Evolutionary conservation across 768 basidiomycete genomes (phyloP).

Genomic region (Clavaria fumosa): DNA sequence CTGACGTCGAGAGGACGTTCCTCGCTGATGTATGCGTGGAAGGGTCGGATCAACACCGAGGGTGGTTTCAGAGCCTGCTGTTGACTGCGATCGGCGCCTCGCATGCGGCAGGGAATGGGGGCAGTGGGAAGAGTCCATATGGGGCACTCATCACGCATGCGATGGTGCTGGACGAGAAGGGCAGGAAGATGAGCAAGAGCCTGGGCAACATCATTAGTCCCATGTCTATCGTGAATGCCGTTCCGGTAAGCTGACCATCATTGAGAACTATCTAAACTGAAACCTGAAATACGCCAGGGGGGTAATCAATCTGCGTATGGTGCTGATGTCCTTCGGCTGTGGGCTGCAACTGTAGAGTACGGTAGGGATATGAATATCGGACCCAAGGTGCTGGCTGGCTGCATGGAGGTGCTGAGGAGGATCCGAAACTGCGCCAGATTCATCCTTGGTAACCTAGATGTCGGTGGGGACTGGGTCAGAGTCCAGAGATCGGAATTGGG

Average conservation of each 20-base stretch:
- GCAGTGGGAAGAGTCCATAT: constrained; percentile 40
- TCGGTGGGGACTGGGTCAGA: constrained; percentile 17
- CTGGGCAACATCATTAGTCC: constrained; percentile 86
- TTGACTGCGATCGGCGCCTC: constrained; percentile 54
- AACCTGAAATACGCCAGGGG: constrained; percentile 30
- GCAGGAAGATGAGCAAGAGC: constrained; percentile 97
- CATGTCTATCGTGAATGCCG: constrained; percentile 63
- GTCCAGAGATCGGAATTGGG: constrained; percentile 36
- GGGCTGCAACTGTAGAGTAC: constrained; percentile 87
- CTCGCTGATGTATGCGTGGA: constrained; percentile 83
- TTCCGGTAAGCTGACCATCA: constrained; percentile 39
- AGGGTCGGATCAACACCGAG: constrained; percentile 94
- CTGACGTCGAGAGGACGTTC: constrained; percentile 17
- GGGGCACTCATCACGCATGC: constrained; percentile 83
- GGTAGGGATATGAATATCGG: constrained; percentile 82
- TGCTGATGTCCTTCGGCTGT: constrained; percentile 73
- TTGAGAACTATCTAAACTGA: too few relatives aligned
- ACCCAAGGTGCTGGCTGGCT: constrained; percentile 56
- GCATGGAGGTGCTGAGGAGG: constrained; percentile 63
- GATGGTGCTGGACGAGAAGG: constrained; percentile 83
- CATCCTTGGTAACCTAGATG: constrained; percentile 63
- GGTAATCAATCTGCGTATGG: constrained; percentile 71
- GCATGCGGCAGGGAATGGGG: constrained; percentile 19
- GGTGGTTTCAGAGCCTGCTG: constrained; percentile 96
- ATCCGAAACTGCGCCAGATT: constrained; percentile 80